Base-by-base conservation (phyloP, 2,329 filamentous ascomycete genomes). In the Hypoxylon sp. region DNA sequence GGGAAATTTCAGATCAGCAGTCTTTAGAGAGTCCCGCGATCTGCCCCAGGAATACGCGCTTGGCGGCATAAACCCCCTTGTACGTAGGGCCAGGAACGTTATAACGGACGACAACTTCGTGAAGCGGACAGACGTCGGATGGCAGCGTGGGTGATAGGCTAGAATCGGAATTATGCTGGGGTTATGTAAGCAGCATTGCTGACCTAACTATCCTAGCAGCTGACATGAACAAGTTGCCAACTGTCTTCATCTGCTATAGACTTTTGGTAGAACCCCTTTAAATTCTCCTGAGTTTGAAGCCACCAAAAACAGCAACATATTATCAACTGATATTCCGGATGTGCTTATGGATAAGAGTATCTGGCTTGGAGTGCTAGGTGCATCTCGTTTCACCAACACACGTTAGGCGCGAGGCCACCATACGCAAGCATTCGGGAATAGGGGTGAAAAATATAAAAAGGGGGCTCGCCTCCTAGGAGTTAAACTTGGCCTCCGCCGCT, bases 1-100 rank as follows among this genome's bases (percentile, higher is more conserved):
- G 59, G 62, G 63, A 51, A 42, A 62, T 52, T 54, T 35, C 32
- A 60, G 54, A 60, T 62, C 53, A 53, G 35, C 44, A 51, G n/a
- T 31, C 27, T 51, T 59, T 55, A 37, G 39, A 35, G 42, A 52
- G 48, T 60, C 31, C 60, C 48, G 44, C 46, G 65, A 64, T 62
- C 55, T 47, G 17, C 59, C 32, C 35, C 60, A 56, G 59, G 62
- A 44, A 21, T 62, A 19, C 35, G 35, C 35, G 55, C 68, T 70
- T 68, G 68, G 68, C 68, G 15, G 50, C 31, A 19, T 51, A n/a
- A 27, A 10, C 11, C 19, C 48, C 48, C 46, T 15, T 37, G 29
- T 37, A 48, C n/a, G 8, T 44, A 24, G 13, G 39, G 17, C 19
- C 19, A 48, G 44, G 19, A 32, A 57, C 8, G 15, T 19, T 11